These are phyloP conservation scores for Flaveria sonorensis DNA, from an alignment of 129 eudicot genomes.

Conservation along the genomic window DNA sequence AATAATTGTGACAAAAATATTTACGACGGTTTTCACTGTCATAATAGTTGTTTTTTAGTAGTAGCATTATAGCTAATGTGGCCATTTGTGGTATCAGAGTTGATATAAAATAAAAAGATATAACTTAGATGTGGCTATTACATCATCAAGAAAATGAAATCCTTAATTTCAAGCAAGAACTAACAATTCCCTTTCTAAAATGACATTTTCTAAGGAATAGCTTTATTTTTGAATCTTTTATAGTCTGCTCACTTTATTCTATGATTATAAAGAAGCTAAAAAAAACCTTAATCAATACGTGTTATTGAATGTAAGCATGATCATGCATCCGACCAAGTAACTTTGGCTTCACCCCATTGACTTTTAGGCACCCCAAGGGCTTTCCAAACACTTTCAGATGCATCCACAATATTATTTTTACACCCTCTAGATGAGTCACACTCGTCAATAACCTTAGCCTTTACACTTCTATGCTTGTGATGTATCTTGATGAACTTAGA, in stretches of 20 bases:
- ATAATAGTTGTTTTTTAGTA: no score
- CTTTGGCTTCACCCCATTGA: slow-evolving; percentile 42
- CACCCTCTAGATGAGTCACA: slow-evolving; percentile 52
- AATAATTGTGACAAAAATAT: no score
- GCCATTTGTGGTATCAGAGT: no score
- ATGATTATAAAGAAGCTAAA: not conserved
- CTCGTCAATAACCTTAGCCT: slow-evolving; percentile 61
- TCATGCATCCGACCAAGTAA: slow-evolving; percentile 59
- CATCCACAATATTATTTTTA: slow-evolving; percentile 46
- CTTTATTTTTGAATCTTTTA: not conserved
- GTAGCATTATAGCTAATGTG: no score
- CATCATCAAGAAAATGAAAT: not conserved
- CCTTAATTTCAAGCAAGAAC: not conserved
- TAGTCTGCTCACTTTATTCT: not conserved
- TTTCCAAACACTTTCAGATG: slow-evolving; percentile 57
- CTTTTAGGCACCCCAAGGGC: slow-evolving; percentile 45
- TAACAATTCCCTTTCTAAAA: not conserved
- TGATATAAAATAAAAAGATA: no score
- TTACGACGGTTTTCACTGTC: no score
- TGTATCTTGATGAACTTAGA: slow-evolving; percentile 31
- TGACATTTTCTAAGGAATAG: not conserved
- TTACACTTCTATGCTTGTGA: slow-evolving; percentile 39
- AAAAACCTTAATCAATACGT: not conserved
- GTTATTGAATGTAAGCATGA: not conserved
- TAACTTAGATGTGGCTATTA: no score